phyloP scores from a whole-genome alignment of 352 stramenopile species.

The Pythium insidiosum region DNA sequence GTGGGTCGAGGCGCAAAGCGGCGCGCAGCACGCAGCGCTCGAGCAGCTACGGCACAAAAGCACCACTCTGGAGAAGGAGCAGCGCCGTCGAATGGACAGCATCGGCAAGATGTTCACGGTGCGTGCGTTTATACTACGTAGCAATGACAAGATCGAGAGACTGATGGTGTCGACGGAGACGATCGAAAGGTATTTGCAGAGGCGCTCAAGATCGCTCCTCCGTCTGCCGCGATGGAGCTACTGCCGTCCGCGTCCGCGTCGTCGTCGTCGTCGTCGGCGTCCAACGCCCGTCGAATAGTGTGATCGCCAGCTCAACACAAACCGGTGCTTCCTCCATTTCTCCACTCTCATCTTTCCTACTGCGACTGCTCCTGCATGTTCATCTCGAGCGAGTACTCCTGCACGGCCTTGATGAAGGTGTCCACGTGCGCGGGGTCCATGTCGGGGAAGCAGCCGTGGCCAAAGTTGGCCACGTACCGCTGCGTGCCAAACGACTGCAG shows the following conservation, averaged over 20 bases:
- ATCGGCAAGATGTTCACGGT: slow-evolving; percentile 75
- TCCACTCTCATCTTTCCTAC: not conserved
- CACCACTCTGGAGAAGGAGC: slow-evolving; percentile 50
- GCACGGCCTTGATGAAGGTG: slow-evolving; percentile 95
- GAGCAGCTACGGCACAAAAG: slow-evolving; percentile 52
- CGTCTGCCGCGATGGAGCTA: too few species aligned
- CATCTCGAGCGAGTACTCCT: slow-evolving; percentile 89
- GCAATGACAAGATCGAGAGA: not conserved
- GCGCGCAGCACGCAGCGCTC: slow-evolving; percentile 19
- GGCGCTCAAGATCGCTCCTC: slow-evolving; percentile 47
- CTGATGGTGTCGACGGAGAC: too few species aligned
- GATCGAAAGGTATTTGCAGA: slow-evolving; percentile 76
- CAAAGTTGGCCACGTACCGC: slow-evolving; percentile 96
- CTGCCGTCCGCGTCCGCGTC: too few species aligned
- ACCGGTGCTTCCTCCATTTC: too few species aligned
- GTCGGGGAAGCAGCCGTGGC: slow-evolving; percentile 95
- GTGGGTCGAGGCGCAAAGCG: slow-evolving; percentile 35
- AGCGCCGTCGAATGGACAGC: slow-evolving; percentile 65
- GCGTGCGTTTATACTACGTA: not conserved
- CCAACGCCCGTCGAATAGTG: too few species aligned
- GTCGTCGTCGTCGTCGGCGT: too few species aligned
- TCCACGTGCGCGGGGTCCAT: slow-evolving; percentile 92
- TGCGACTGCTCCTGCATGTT: slow-evolving; percentile 38
- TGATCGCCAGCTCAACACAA: too few species aligned
- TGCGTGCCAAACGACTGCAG: slow-evolving; percentile 92